A percentile compares a stretch with the other conserved stretches of the same genome.
phyloP scores from a whole-genome alignment of 73 alveolate species.

The Paramecium biaurelia region DNA sequence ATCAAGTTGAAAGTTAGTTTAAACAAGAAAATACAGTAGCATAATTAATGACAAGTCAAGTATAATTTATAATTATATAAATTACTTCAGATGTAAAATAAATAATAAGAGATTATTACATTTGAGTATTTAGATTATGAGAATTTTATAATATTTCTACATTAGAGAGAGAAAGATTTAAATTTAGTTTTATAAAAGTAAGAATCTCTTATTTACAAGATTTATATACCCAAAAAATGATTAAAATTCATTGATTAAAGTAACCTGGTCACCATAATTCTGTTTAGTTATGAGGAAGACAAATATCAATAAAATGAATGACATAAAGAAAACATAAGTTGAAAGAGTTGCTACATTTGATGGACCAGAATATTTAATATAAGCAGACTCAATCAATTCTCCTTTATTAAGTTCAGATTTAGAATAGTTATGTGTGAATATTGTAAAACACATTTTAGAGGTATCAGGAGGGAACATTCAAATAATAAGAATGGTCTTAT shows the following conservation, averaged over 20 bases:
- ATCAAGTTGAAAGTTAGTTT: background rate
- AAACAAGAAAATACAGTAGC: background rate
- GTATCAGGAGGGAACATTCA: constrained; percentile 77
- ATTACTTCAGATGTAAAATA: background rate
- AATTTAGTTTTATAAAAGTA: constrained; percentile 75
- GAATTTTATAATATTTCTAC: constrained; percentile 67
- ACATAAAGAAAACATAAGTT: constrained; percentile 64
- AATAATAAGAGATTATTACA: constrained; percentile 57
- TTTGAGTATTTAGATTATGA: constrained; percentile 73
- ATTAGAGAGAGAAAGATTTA: constrained; percentile 71
- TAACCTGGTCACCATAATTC: constrained; percentile 77
- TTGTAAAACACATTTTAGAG: constrained; percentile 73
- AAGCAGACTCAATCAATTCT: constrained; percentile 70
- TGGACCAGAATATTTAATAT: constrained; percentile 76
- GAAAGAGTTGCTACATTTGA: constrained; percentile 78
- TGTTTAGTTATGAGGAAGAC: constrained; percentile 75
- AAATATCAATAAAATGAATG: constrained; percentile 67
- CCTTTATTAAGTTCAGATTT: constrained; percentile 76
- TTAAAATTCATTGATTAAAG: constrained; percentile 74
- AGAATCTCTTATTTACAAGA: background rate
- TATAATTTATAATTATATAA: background rate
- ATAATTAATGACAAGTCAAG: constrained; percentile 10
- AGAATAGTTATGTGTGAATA: constrained; percentile 69
- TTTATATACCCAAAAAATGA: constrained; percentile 68
- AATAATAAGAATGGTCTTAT: constrained; percentile 76